Base-by-base conservation (phyloP, 306 rosid genomes). In the Carpinus viminea region DNA sequence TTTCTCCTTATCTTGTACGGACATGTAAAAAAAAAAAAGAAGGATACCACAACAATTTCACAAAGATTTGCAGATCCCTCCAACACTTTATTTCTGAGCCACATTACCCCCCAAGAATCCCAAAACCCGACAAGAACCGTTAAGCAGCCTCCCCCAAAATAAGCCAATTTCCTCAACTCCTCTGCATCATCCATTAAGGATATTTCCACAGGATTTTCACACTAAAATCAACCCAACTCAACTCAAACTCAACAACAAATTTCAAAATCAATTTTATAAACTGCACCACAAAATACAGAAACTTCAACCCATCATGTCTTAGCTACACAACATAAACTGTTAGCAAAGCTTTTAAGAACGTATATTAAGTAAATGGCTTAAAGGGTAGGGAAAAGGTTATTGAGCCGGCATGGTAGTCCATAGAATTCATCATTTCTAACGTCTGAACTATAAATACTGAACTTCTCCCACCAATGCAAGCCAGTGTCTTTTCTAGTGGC, bases 401-500 rank as follows among this genome's bases (percentile, higher is more conserved):
- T 24, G 26, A 24, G 26, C 26, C 26, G 26, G 26, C 26, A 91
- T 9, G 92, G 93, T 41, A 91, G 78, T 36, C 84, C 84, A 75
- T 91, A 91, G 86, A 91, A 91, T 62, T 93, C 96, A 74, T 91
- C 87, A 50, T 84, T 93, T 59, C 94, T 84, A 57, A 85, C 83
- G 79, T 89, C 98, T 10, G 93, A 79, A 55, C 76, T 56, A 47
- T 88, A 91, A 31, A 86, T 74, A 73, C 86, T 74, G 81, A 93
- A 90, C 85, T 76, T 93, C 80, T 85, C 89, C 98, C 94, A 91
- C 94, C 97, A 91, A 50, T 84, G 76, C 77, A 89, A 83, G 26
- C 92, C 84, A 21, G 83, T 87, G 75, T 92, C 95, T 51, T 86
- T 88, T 6, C 88, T 46, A 2, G 85, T 75, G 18, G 74, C 70